Base-by-base conservation (phyloP, 1,284 basidiomycete species). In the Ganoderma meredithae region DNA sequence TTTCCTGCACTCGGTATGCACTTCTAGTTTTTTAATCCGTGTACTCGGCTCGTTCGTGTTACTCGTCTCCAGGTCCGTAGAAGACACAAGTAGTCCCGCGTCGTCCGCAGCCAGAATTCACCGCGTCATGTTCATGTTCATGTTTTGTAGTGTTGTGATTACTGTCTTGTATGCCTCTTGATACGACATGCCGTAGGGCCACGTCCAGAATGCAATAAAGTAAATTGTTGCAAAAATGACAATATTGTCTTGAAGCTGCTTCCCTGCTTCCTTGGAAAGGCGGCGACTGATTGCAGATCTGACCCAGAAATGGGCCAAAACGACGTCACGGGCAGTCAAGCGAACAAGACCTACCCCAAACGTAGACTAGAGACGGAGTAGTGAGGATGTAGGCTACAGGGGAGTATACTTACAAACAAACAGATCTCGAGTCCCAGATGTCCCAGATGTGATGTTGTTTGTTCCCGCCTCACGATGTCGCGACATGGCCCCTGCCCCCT, bases 401-500 rank as follows among this genome's bases (percentile, higher is more conserved):
- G 10, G 22, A 49, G 44, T 44, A 15, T n/a, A 33, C 39, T 9
- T 9, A 47, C 12, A 31, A 31, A 31, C 27, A 31, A 31, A 31
- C 27, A n/a, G 15, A 9, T 47, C 27, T 47, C 33, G 19, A 31
- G 15, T 60, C 41, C 43, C 52, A 10, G 52, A 55, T 31, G 36
- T 36, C 2, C 27, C 27, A 31, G 27, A 31, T 31, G 27, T 3
- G 27, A 2, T 31, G 36, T 27, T 27, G 52, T 53, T 31, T 15
- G 27, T 33, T 9, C 52, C 31, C 27, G 2, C 19, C 25, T 60
- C 31, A 63, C 40, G 61, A 66, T 19, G 62, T 41, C 22, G 64
- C 40, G 49, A 63, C 44, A 1, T 58, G 41, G 17, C 64, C 74
- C n/a, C 75, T 71, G 9, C 76, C 76, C 39, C 75, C 74, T 69